Conservation (phyloP, 495 filamentous ascomycete species). For the Penicillium flavigenum region DNA sequence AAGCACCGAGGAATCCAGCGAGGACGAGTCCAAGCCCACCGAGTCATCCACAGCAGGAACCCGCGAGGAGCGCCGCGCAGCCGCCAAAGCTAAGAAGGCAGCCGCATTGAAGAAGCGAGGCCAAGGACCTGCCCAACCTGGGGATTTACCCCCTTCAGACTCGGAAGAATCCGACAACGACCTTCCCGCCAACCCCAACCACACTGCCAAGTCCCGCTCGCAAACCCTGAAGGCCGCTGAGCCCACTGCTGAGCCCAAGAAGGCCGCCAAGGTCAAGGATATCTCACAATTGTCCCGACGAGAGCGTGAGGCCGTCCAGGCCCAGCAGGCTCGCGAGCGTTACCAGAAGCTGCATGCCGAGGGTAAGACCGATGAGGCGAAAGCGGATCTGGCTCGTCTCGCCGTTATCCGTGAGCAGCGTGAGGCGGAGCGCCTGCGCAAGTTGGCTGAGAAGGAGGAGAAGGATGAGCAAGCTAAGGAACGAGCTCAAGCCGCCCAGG, state of each 20-base stretch:
- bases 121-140: slow-evolving; percentile 64
- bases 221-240: slow-evolving; percentile 54
- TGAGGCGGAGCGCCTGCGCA: slow-evolving; percentile 76
- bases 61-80: slow-evolving; percentile 83
- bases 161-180: slow-evolving; percentile 60
- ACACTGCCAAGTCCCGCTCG: slow-evolving; percentile 67
- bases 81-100: slow-evolving; percentile 88
- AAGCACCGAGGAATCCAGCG: slow-evolving; percentile 39
- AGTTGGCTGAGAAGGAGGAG: slow-evolving; percentile 80
- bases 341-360: slow-evolving; percentile 93
- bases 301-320: slow-evolving; percentile 87
- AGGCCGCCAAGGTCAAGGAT: slow-evolving; percentile 36
- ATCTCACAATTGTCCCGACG: slow-evolving; percentile 66
- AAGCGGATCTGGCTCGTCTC: slow-evolving; percentile 84
- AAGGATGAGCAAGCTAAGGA: slow-evolving; percentile 58
- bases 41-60: slow-evolving; percentile 50
- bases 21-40: slow-evolving; percentile 30
- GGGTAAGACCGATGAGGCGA: slow-evolving; percentile 95
- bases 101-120: slow-evolving; percentile 75
- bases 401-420: slow-evolving; percentile 78
- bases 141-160: slow-evolving; percentile 76
- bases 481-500: slow-evolving; percentile 31
- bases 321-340: slow-evolving; percentile 81
- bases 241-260: slow-evolving; percentile 26
- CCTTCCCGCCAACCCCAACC: slow-evolving; percentile 87